Conservation (phyloP, 495 filamentous ascomycete species). For the Penicillium pulvis region DNA sequence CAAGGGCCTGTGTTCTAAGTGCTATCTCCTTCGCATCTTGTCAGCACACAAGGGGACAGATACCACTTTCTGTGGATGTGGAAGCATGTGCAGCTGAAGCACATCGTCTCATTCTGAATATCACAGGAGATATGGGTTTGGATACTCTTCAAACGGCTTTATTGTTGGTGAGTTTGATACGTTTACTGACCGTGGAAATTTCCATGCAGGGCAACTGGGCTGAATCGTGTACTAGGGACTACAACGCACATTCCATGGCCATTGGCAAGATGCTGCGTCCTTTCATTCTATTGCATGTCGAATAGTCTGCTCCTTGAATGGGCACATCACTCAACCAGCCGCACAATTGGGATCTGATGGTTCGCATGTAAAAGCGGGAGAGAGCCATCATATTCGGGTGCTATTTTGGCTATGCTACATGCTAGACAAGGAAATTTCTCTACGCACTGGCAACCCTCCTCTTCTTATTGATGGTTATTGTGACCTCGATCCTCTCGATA, state of each 20-base stretch:
- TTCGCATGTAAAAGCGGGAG: background rate
- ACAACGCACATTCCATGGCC: conserved; percentile 9
- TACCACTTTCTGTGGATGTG: conserved; percentile 1
- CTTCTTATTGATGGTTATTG: conserved; percentile 27
- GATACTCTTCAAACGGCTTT: conserved; percentile 16
- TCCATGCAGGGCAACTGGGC: background rate
- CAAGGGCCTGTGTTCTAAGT: conserved; percentile 16
- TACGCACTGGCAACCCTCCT: conserved; percentile 30
- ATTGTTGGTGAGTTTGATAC: conserved; percentile 13
- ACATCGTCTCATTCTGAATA: conserved; percentile 3
- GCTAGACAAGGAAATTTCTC: conserved; percentile 33
- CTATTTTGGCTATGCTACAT: conserved; percentile 39
- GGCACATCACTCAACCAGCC: conserved; percentile 6
- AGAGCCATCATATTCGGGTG: conserved; percentile 20
- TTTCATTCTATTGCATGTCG: conserved; percentile 18
- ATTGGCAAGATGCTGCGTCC: conserved; percentile 18
- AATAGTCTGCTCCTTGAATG: conserved; percentile 17
- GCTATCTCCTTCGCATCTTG: conserved; percentile 12
- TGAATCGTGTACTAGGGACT: conserved; percentile 10
- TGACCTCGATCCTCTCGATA: conserved; percentile 25
- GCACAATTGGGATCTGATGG: background rate
- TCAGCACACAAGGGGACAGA: background rate
- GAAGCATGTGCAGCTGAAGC: conserved; percentile 14
- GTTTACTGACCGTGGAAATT: too few relatives aligned
- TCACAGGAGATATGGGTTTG: conserved; percentile 7